Evolutionary conservation across 2,329 filamentous ascomycete species (phyloP).

Genomic region (Penicillium sp.): DNA sequence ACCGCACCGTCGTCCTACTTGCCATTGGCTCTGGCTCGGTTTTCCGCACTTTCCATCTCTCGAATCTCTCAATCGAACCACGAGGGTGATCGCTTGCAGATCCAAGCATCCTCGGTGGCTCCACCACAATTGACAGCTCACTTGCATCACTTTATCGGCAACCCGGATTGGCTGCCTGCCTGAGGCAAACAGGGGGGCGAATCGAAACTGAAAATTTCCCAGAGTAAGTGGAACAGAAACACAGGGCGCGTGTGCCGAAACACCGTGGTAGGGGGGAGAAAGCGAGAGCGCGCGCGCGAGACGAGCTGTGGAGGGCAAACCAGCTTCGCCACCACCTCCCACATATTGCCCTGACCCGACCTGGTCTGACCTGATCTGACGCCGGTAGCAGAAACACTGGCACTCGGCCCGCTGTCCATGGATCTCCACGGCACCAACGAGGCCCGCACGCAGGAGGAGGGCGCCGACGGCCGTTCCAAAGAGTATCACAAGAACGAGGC

Average conservation of each 20-base stretch:
- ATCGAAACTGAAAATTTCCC: constrained; percentile 8
- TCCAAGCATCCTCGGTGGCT: constrained; percentile 22
- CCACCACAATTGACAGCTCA: constrained; percentile 29
- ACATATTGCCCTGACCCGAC: constrained; percentile 1
- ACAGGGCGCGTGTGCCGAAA: not conserved
- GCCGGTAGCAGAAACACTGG: constrained; percentile 8
- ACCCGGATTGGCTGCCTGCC: constrained; percentile 29
- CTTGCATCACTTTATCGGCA: constrained; percentile 26
- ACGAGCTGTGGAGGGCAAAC: no score
- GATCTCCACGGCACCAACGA: constrained; percentile 44
- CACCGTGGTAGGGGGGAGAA: constrained; percentile 1
- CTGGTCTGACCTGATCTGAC: no score
- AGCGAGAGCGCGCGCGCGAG: constrained; percentile 7
- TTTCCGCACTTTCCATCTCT: not conserved
- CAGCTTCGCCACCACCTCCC: constrained; percentile 2
- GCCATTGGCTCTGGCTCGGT: no score
- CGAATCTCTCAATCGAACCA: constrained; percentile 9
- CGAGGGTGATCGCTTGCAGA: constrained; percentile 25
- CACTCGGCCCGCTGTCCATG: no score
- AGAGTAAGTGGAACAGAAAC: constrained; percentile 12
- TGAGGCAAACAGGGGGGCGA: constrained; percentile 25
- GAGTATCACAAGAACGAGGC: constrained; percentile 39
- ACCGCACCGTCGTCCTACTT: no score
- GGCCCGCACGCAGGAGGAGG: constrained; percentile 39
- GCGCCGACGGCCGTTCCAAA: constrained; percentile 37